Evolutionary conservation across 768 basidiomycete genomes (phyloP).

Genomic region (Termitomyces sp.): DNA sequence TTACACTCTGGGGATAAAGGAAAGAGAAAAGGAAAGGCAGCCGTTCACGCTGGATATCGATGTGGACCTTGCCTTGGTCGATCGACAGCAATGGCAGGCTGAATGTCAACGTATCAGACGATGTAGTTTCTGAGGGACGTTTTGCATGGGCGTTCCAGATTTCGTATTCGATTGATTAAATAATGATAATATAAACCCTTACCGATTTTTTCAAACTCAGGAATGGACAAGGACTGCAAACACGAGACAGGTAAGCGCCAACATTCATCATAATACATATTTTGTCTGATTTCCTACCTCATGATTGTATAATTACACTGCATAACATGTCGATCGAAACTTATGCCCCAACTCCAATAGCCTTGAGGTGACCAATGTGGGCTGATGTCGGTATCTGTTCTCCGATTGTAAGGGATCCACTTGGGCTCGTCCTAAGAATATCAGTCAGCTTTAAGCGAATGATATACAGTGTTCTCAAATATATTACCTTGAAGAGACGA

Average conservation of each 20-base stretch:
- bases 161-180: not conserved
- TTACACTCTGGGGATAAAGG: too few relatives aligned
- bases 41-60: too few relatives aligned
- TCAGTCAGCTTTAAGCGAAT: not conserved
- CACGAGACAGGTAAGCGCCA: not conserved
- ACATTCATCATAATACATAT: not conserved
- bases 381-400: slow-evolving; percentile 59
- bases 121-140: slow-evolving; percentile 9
- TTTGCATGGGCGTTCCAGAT: slow-evolving; percentile 25
- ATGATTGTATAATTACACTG: slow-evolving; percentile 1
- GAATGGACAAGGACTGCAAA: not conserved
- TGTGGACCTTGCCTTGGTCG: slow-evolving; percentile 30
- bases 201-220: not conserved
- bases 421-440: slow-evolving; percentile 78
- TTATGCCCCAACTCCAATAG: slow-evolving; percentile 40
- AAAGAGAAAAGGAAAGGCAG: too few relatives aligned
- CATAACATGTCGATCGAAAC: not conserved
- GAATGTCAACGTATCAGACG: slow-evolving; percentile 21
- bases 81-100: slow-evolving; percentile 27
- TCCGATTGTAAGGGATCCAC: slow-evolving; percentile 78
- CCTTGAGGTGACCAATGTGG: slow-evolving; percentile 58
- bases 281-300: not conserved
- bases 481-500: slow-evolving; percentile 76
- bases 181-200: not conserved
- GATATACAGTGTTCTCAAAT: not conserved